These are phyloP conservation scores for Huntiella moniliformis DNA, from an alignment of 2,329 filamentous ascomycete species.

Conservation along the genomic window DNA sequence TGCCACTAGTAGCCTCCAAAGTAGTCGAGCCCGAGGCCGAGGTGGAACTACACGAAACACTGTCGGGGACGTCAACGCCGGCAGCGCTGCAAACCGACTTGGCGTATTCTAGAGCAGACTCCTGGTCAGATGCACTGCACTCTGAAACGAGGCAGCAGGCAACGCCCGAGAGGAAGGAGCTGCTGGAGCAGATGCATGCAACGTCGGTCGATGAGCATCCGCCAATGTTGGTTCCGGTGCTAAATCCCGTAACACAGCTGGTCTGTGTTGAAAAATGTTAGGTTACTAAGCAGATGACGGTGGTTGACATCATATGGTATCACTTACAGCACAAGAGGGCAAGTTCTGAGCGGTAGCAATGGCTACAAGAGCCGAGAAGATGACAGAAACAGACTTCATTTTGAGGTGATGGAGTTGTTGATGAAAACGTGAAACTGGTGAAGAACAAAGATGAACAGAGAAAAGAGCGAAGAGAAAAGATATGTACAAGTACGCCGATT, in stretches of 20 bases:
- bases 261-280: slow-evolving; percentile 14
- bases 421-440: neutral
- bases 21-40: neutral
- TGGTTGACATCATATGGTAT: neutral
- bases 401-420: slow-evolving; percentile 10
- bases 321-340: slow-evolving; percentile 23
- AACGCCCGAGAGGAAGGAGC: slow-evolving; percentile 23
- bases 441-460: slow-evolving; percentile 2
- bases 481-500: neutral
- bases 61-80: slow-evolving; percentile 20
- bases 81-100: slow-evolving; percentile 21
- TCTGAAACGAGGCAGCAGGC: slow-evolving; percentile 23
- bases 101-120: slow-evolving; percentile 21
- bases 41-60: slow-evolving; percentile 20
- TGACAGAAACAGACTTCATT: slow-evolving; percentile 21
- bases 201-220: slow-evolving; percentile 23
- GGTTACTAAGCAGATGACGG: neutral
- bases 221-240: slow-evolving; percentile 19
- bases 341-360: slow-evolving; percentile 20
- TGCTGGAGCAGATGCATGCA: slow-evolving; percentile 23
- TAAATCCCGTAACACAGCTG: slow-evolving; percentile 19
- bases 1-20: neutral
- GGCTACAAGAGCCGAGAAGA: slow-evolving; percentile 16
- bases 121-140: slow-evolving; percentile 19
- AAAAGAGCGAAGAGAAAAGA: slow-evolving; percentile 2